Base-by-base conservation (phyloP, 352 stramenopile species). In the Phytophthora pisi region DNA sequence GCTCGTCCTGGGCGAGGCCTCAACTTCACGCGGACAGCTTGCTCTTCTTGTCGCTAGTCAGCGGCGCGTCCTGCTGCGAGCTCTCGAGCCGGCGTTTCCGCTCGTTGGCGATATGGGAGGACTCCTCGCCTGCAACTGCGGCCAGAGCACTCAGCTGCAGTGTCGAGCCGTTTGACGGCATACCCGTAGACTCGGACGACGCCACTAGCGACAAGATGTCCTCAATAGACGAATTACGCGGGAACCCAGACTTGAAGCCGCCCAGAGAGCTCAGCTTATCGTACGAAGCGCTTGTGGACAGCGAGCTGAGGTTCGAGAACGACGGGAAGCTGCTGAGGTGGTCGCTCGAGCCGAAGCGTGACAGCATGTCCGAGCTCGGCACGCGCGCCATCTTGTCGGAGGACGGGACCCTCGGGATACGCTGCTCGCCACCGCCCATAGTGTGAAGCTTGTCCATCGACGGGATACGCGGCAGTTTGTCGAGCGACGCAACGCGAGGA, bases 151-250 rank as follows among this genome's bases (percentile, higher is more conserved):
- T 93, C 51, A 91, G 53, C 63, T 93, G 84, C 58, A 93, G 51
- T 51, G 80, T 79, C 18, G 84, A 93, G 40, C 80, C 79, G 65
- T 75, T 81, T 3, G 72, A 83, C 3, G 71, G 63, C 46, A 86
- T 50, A 42, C 81, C 74, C 4, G 72, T 76, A n/a, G 75, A 82
- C 70, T 93, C 85, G 3, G 85, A 93, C 34, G 84, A 91, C 18
- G 87, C 87, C 45, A 95, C 86, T 1, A 95, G 75, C 57, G 88
- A 95, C 51, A 95, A 61, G 68, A 95, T 95, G 58, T 95, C 88
- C 60, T 95, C 88, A 45, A 95, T 93, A 13, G 88, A 95, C 20
- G 88, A 95, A 68, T 95, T 95, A 30, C 86, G 86, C 15, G 86
- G 86, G 54, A 95, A 92, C 4, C 71, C 63, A 46, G 78, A 81